Percentiles rank a stretch among this genome's conserved stretches.
Evolutionary conservation across 2,329 filamentous ascomycete genomes (phyloP).

Genomic region (Nigrospora sphaerica): DNA sequence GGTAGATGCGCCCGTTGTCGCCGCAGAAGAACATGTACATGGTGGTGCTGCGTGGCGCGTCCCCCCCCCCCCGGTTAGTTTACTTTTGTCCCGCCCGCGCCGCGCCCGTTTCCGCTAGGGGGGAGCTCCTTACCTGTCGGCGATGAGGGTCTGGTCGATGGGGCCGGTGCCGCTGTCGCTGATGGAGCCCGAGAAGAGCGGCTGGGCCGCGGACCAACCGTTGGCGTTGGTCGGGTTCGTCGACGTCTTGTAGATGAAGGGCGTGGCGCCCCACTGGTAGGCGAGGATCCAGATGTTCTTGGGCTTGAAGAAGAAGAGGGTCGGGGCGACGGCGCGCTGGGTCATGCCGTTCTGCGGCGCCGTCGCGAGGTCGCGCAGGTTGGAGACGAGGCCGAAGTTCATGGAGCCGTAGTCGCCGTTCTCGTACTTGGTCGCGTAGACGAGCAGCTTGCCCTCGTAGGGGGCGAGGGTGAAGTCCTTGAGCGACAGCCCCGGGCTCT

Average conservation of each 20-base stretch:
- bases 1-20: conserved; percentile 62
- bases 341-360: conserved; percentile 46
- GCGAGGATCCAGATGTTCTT: conserved; percentile 58
- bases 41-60: conserved; percentile 27
- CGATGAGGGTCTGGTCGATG: conserved; percentile 60
- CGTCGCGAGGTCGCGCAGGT: conserved; percentile 43
- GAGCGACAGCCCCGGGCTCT: conserved; percentile 29
- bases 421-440: conserved; percentile 48
- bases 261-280: conserved; percentile 55
- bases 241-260: conserved; percentile 55
- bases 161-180: conserved; percentile 40
- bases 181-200: conserved; percentile 51
- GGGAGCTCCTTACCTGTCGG: conserved; percentile 30
- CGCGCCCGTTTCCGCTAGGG: no score
- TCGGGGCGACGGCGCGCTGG: conserved; percentile 45
- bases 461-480: conserved; percentile 55
- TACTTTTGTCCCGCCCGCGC: no score
- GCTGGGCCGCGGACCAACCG: conserved; percentile 45
- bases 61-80: no score
- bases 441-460: conserved; percentile 52
- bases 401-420: conserved; percentile 45
- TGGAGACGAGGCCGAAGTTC: conserved; percentile 46
- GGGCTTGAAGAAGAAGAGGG: conserved; percentile 55
- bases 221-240: conserved; percentile 49
- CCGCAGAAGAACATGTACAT: conserved; percentile 65